Conservation (phyloP, 805 yeast genomes). For the Kuraishia molischiana region DNA sequence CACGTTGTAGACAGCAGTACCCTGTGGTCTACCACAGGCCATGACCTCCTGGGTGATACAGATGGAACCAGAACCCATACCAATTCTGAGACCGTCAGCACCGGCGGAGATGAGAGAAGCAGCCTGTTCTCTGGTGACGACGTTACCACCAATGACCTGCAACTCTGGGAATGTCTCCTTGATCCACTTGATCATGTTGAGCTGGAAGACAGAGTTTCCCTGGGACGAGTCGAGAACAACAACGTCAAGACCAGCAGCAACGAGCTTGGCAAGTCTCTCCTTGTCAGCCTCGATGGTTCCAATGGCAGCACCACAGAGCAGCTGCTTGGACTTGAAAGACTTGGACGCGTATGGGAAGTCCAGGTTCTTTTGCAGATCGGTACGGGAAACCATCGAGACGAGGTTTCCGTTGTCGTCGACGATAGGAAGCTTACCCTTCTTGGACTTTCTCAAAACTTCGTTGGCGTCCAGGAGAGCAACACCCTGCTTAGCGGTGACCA, state of each 20-base stretch:
- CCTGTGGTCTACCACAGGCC: slow-evolving; percentile 99
- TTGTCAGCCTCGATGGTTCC: slow-evolving; percentile 91
- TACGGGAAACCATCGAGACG: slow-evolving; percentile 84
- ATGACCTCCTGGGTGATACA: slow-evolving; percentile 99
- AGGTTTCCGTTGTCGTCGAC: slow-evolving; percentile 69
- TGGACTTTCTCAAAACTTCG: slow-evolving; percentile 79
- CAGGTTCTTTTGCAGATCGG: slow-evolving; percentile 94
- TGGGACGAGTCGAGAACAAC: slow-evolving; percentile 94
- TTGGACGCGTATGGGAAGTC: slow-evolving; percentile 92
- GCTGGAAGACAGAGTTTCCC: slow-evolving; percentile 94
- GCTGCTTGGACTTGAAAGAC: slow-evolving; percentile 86
- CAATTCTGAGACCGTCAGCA: slow-evolving; percentile 96
- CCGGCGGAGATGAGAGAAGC: slow-evolving; percentile 92
- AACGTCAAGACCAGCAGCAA: slow-evolving; percentile 94
- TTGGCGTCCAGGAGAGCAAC: slow-evolving; percentile 80
- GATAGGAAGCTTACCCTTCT: slow-evolving; percentile 96
- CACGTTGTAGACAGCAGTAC: slow-evolving; percentile 95
- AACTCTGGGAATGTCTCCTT: slow-evolving; percentile 70
- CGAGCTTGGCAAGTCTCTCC: slow-evolving; percentile 74
- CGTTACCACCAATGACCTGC: slow-evolving; percentile 95
- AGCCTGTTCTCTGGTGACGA: slow-evolving; percentile 98
- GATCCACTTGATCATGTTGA: slow-evolving; percentile 88
- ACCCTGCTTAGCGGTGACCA: slow-evolving; percentile 78
- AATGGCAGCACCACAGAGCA: slow-evolving; percentile 96
- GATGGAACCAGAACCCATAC: slow-evolving; percentile 99